Evolutionary conservation across 345 rosid genomes (phyloP), one percentile per base, ranked within the genome.

Genomic region (Excoecaria cochinchinensis): DNA sequence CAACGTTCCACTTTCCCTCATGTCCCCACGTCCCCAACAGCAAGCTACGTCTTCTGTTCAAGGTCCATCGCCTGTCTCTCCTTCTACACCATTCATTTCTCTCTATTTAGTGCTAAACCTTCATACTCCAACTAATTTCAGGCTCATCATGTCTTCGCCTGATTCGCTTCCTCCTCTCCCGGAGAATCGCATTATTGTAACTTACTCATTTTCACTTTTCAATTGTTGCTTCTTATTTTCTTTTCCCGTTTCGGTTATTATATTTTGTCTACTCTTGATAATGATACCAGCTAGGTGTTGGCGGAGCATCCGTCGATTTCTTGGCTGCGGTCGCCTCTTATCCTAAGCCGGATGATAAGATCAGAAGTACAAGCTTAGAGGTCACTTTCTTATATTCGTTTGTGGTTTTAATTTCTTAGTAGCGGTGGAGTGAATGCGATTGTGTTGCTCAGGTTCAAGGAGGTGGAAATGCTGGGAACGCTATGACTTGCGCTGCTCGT

Each of bases 271-370:
- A 3, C 1, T 62, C 38, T 25, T 62, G 64, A 25, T 62, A 44
- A 24, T 69, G 59, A 25, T n/a, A 64, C 73, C 91, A 94, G 97
- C 81, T 94, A 53, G 97, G 97, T 10, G 87, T 90, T 47, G 96
- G 97, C 57, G 85, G 78, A 13, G 80, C 78, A 52, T 40, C 74
- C 22, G 83, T 94, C 16, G 98, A 90, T 86, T 89, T 87, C 79
- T 74, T 92, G 79, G 98, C 98, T 3, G 80, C 91, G 0, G 96
- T 94, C 47, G 87, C 89, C 74, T 76, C 90, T 77, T 92, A 78
- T 80, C 97, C 97, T 59, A 85, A 89, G 38, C 97, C 97, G 5
- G 97, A 94, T 24, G 97, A 94, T 51, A 94, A 94, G 87, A 92
- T 92, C 84, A 83, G 97, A 80, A 87, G 88, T 86, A 92, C 91